Base-by-base conservation (phyloP, 768 basidiomycete genomes). In the Coprinopsis cinerea region DNA sequence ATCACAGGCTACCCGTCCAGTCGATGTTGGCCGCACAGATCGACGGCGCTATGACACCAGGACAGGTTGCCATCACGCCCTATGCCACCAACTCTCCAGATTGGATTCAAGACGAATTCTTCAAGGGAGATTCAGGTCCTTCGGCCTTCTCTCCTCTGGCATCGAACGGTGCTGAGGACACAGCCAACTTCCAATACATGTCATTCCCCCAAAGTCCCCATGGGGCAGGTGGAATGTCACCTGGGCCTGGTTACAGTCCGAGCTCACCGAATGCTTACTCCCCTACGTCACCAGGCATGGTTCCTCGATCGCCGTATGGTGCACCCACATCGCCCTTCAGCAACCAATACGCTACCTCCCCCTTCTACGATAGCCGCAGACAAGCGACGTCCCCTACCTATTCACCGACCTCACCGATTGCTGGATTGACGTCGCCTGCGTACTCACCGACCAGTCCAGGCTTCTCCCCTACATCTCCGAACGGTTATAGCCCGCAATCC, bases 121-220 rank as follows among this genome's bases (percentile, higher is more conserved):
- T 88, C 72, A 85, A 84, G 60, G 91, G 89, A 46, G 90, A 92
- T 49, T 78, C 85, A 2, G 88, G 88, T 27, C 79, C 83, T 4
- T 92, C 92, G 4, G 82, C 91, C 0, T 98, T 98, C 77, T 96
- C 94, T n/a, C 95, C 94, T 0, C 78, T 98, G 28, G 90, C 89
- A 23, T 83, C 85, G 53, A 89, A 84, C 54, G 85, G 82, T 35
- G 87, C 87, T 48, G 94, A 96, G 57, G 92, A 92, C 54, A 76
- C 82, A 0, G 76, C 84, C 6, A 82, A 75, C 53, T 92, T 88
- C 75, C 77, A 77, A 47, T 77, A 72, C 35, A 82, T 86, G 57
- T 78, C 79, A 0, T 93, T 84, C 58, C 86, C 88, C n/a, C 87
- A 86, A 65, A 92, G 89, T 57, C 93, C 93, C 0, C 73, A 84